Base-by-base conservation (phyloP, 1,284 basidiomycete genomes). In the Austroboletus novae-zelandiae region DNA sequence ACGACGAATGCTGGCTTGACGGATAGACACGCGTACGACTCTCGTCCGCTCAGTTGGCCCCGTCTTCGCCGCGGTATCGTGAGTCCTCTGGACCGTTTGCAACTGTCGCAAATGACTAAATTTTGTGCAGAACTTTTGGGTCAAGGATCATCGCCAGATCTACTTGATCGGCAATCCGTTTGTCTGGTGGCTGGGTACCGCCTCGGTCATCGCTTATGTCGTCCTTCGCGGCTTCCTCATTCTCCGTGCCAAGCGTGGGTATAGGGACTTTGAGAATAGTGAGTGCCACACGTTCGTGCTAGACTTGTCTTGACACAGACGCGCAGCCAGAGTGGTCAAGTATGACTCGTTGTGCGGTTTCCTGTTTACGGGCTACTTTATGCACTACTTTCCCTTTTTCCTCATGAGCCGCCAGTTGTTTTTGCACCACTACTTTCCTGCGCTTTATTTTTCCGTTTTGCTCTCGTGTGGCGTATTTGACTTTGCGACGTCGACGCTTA, bases 371-470 rank as follows among this genome's bases (percentile, higher is more conserved):
- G 94, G 91, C 45, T 98, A 95, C 93, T 77, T 76, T n/a, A 65
- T 98, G 40, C 96, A 98, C 74, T 98, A 96, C 72, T 78, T 93
- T 64, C 96, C 96, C 10, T 99, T 99, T 80, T 98, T 85, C 80
- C 74, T 97, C 58, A 98, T 98, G 96, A 74, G 82, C 45, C 91
- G 96, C 23, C 96, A 99, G 66, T 83, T 98, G 40, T 98, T 98
- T 81, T 70, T 98, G 27, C 95, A 98, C 67, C 95, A 98, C 72
- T 98, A 98, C 69, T 88, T 98, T 69, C 95, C 95, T 0, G 93
- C 96, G 0, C 77, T 99, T 14, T 99, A 97, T 71, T 98, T 95
- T 65, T 86, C 92, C 18, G 85, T 98, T 58, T 79, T 99, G 9
- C 74, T 94, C 25, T 78, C 80, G 29, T 89, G 87, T 47, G 78